phyloP scores from a whole-genome alignment of 2,329 filamentous ascomycete species.

The Achaetomium macrosporum region DNA sequence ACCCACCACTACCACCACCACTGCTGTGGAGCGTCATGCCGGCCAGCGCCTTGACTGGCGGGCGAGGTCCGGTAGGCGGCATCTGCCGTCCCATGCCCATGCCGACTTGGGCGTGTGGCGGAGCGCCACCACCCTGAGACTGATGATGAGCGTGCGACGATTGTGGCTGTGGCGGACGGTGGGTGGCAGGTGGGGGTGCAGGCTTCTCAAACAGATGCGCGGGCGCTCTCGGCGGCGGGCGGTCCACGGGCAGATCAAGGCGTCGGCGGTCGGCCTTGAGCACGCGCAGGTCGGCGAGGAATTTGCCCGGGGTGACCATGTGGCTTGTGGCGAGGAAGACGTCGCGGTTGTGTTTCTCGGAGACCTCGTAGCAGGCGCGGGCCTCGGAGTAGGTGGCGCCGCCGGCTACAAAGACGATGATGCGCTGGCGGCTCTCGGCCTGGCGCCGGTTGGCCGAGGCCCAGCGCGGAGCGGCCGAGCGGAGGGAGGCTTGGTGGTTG shows the following conservation, averaged over 20 bases:
- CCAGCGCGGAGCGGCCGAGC: constrained; percentile 92
- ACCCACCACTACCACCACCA: constrained; percentile 14
- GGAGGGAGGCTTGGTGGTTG: constrained; percentile 65
- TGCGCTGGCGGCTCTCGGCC: constrained; percentile 77
- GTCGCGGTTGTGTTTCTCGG: constrained; percentile 66
- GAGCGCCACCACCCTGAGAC: background rate
- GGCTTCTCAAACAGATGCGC: constrained; percentile 77
- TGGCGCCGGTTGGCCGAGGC: constrained; percentile 70
- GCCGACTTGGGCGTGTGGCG: constrained; percentile 26
- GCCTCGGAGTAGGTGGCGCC: constrained; percentile 92
- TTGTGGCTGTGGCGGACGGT: constrained; percentile 26
- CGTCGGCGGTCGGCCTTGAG: constrained; percentile 68
- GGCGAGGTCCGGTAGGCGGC: constrained; percentile 32
- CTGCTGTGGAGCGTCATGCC: constrained; percentile 44
- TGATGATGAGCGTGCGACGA: constrained; percentile 25
- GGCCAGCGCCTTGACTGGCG: constrained; percentile 51
- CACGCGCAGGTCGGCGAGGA: constrained; percentile 58
- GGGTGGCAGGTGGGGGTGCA: constrained; percentile 47
- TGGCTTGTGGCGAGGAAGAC: constrained; percentile 86
- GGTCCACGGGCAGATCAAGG: constrained; percentile 75
- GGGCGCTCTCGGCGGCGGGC: constrained; percentile 74
- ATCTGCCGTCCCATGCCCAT: constrained; percentile 28
- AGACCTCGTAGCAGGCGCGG: constrained; percentile 81
- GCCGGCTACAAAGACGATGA: constrained; percentile 92
- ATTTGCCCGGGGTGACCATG: constrained; percentile 82